Percentiles rank a stretch among this genome's conserved stretches.
Evolutionary conservation across 2,329 filamentous ascomycete genomes (phyloP).

Genomic region (Penicillium sp.): DNA sequence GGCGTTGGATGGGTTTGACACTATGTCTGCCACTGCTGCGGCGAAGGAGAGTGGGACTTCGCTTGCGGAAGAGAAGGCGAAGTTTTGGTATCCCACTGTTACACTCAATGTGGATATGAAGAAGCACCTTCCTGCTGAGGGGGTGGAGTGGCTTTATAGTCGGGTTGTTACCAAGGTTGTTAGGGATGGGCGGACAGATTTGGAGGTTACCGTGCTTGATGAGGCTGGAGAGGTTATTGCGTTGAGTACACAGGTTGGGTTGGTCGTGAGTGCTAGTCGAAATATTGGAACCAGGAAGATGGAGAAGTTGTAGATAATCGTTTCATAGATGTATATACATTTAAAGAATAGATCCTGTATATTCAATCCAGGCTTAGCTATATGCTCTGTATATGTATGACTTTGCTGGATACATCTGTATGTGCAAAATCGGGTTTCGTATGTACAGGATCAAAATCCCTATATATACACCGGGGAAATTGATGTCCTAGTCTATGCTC

Average conservation of each 20-base stretch:
- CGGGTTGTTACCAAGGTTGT: constrained; percentile 65
- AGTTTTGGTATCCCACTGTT: constrained; percentile 74
- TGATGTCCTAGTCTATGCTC: background rate
- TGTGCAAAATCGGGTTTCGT: background rate
- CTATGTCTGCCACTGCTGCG: constrained; percentile 28
- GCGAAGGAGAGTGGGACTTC: constrained; percentile 26
- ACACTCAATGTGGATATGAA: constrained; percentile 75
- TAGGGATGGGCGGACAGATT: constrained; percentile 68
- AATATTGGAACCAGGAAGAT: constrained; percentile 54
- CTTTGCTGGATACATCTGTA: background rate
- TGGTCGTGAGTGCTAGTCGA: constrained; percentile 62
- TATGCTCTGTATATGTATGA: background rate
- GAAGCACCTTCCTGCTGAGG: constrained; percentile 63
- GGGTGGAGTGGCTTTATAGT: constrained; percentile 70
- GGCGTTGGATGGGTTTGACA: constrained; percentile 54
- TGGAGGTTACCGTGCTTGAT: constrained; percentile 68
- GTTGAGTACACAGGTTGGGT: constrained; percentile 64
- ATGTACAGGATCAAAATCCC: constrained; percentile 1
- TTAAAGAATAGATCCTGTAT: background rate
- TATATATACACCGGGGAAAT: background rate
- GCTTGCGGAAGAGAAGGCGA: constrained; percentile 31
- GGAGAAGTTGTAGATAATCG: constrained; percentile 23
- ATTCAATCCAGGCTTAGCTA: background rate
- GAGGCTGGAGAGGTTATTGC: constrained; percentile 63
- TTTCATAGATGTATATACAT: background rate